These are phyloP conservation scores for Pythium graminicola DNA, from an alignment of 352 stramenopile genomes.

Conservation along the genomic window DNA sequence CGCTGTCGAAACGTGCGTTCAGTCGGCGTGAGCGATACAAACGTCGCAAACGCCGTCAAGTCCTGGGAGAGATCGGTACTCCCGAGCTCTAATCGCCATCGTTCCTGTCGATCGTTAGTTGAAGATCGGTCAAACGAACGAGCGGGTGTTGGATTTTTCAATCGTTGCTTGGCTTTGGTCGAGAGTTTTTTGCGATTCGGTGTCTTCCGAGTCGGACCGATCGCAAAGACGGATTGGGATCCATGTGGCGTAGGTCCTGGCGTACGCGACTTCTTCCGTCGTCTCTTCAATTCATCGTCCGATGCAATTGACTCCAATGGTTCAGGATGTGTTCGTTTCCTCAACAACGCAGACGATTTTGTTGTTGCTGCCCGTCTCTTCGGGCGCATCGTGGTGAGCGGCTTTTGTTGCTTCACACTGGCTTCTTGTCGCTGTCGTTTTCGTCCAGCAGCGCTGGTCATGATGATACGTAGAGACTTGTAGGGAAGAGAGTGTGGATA, in stretches of 20 bases:
- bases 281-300: conserved; percentile 1
- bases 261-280: not conserved
- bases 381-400: not conserved
- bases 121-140: too few species aligned
- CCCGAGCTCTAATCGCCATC: not conserved
- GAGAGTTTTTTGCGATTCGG: conserved; percentile 20
- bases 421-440: too few species aligned
- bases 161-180: conserved; percentile 5
- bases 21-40: conserved; percentile 36
- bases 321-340: not conserved
- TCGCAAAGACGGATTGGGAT: conserved; percentile 10
- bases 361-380: not conserved
- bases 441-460: too few species aligned
- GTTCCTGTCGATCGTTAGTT: too few species aligned
- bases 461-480: too few species aligned
- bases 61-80: conserved; percentile 32
- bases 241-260: not conserved
- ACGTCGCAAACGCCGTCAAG: conserved; percentile 35
- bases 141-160: not conserved
- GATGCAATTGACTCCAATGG: not conserved
- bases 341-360: not conserved
- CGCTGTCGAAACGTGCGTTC: conserved; percentile 34
- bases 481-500: too few species aligned
- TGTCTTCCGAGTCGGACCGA: conserved; percentile 7
- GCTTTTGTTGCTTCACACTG: too few species aligned